A percentile compares a stretch with the other conserved stretches of the same genome.
Conservation (phyloP, 2,329 filamentous ascomycete species). For the Fusarium sp. region DNA sequence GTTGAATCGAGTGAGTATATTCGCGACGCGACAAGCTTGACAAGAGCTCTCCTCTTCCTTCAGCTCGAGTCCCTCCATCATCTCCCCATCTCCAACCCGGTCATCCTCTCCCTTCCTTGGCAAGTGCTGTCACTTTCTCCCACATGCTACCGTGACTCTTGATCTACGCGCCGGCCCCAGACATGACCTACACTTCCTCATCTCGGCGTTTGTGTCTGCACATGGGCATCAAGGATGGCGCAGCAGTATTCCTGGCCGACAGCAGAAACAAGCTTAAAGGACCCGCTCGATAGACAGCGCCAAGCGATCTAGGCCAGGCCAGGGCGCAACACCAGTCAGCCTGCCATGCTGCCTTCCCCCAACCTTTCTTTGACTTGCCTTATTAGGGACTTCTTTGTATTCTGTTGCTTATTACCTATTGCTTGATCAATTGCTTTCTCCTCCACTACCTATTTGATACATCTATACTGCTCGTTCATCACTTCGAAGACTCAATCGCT, state of each 20-base stretch:
- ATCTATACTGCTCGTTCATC: background rate
- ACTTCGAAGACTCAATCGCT: constrained; percentile 35
- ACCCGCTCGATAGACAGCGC: constrained; percentile 21
- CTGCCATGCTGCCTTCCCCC: constrained; percentile 28
- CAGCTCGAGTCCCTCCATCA: background rate
- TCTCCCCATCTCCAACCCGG: background rate
- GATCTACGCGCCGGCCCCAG: constrained; percentile 18
- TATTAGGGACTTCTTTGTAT: constrained; percentile 17
- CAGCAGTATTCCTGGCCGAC: constrained; percentile 33
- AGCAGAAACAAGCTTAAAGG: constrained; percentile 34
- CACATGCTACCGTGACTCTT: background rate
- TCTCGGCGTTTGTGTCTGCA: background rate
- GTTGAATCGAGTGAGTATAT: constrained; percentile 28
- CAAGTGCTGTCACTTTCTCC: constrained; percentile 22
- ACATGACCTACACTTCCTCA: constrained; percentile 8
- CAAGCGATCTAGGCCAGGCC: constrained; percentile 34
- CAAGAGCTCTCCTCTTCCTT: background rate
- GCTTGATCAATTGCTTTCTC: constrained; percentile 16
- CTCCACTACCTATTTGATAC: constrained; percentile 23
- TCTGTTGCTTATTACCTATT: background rate
- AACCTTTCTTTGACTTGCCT: constrained; percentile 20
- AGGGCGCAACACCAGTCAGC: constrained; percentile 29
- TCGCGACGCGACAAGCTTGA: constrained; percentile 15
- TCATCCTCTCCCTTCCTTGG: constrained; percentile 10
- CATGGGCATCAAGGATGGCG: constrained; percentile 25